Percentiles rank a stretch among this genome's conserved stretches.
Conservation (phyloP, 164 flowering plant genomes). For the Stephania japonica region DNA sequence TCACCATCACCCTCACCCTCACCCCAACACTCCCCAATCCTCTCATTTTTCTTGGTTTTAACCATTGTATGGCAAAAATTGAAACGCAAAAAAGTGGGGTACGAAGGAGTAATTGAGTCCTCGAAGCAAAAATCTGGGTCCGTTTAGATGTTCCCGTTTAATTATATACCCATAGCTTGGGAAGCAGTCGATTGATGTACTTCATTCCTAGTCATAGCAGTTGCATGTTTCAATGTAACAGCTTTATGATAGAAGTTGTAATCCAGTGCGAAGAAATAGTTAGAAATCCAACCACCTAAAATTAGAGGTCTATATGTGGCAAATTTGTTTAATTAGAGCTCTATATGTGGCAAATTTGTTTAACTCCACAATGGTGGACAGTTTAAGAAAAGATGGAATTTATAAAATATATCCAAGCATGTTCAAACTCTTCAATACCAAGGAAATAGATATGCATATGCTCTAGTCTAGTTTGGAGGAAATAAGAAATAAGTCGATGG, state of each 20-base stretch:
- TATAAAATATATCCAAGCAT: neutral
- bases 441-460: neutral
- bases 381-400: neutral
- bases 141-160: too few relatives aligned
- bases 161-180: neutral
- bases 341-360: too few relatives aligned
- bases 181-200: neutral
- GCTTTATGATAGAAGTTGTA: neutral
- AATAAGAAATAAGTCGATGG: neutral
- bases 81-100: too few relatives aligned
- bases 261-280: neutral
- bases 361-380: neutral
- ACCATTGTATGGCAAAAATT: too few relatives aligned
- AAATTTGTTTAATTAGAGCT: too few relatives aligned
- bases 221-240: neutral
- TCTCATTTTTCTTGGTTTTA: too few relatives aligned
- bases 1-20: too few relatives aligned
- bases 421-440: neutral
- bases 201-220: neutral
- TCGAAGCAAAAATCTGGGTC: too few relatives aligned
- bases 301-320: too few relatives aligned
- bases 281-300: neutral
- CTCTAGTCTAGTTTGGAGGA: neutral
- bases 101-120: too few relatives aligned
- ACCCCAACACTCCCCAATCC: too few relatives aligned